Evolutionary conservation across 768 basidiomycete species (phyloP), one percentile per base, ranked within the genome.

Genomic region (Gloeostereum incarnatum): DNA sequence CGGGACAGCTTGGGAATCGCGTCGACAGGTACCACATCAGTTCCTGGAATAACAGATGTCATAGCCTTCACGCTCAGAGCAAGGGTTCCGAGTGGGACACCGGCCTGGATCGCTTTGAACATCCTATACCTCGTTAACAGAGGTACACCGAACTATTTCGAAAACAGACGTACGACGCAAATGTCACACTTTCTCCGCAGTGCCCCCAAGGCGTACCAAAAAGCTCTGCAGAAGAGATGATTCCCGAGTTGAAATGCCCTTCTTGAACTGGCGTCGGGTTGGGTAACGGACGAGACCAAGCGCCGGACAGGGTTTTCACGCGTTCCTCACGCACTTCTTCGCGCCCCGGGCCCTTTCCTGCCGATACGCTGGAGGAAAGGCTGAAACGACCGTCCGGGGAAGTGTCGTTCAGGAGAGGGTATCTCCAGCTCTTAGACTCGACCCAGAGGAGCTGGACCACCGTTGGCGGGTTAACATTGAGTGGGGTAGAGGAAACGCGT

Each of bases 171-270:
- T 29, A 44, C 43, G 43, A 44, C 9, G 34, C 36, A 25, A 44
- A 44, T 6, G 43, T 34, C 2, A 44, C 32, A 16, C 38, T 36
- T 35, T 44, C 43, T 13, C 43, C 43, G 21, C 43, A 44, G 36
- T 44, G 43, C 14, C 43, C 43, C 43, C 43, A 44, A 10, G 43
- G 43, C 20, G 43, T 44, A 16, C 43, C 43, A 34, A 44, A 44
- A 14, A 44, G 27, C 26, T 44, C 43, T 11, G 38, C 43, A 22
- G 43, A 39, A 2, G 38, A 26, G 17, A 38, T 24, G 24, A 38
- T 38, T n/a, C 36, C 42, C 17, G 33, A 24, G 11, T 31, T n/a
- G 4, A 34, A 37, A 40, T 44, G 43, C 8, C 31, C 38, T 29
- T 19, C 23, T 31, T 44, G 43, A 13, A 44, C 43, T 11, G 43